Percentiles rank a stretch among this genome's conserved stretches.
Evolutionary conservation across 2,329 filamentous ascomycete genomes (phyloP).

Genomic region (Tolypocladium ophioglossoides): DNA sequence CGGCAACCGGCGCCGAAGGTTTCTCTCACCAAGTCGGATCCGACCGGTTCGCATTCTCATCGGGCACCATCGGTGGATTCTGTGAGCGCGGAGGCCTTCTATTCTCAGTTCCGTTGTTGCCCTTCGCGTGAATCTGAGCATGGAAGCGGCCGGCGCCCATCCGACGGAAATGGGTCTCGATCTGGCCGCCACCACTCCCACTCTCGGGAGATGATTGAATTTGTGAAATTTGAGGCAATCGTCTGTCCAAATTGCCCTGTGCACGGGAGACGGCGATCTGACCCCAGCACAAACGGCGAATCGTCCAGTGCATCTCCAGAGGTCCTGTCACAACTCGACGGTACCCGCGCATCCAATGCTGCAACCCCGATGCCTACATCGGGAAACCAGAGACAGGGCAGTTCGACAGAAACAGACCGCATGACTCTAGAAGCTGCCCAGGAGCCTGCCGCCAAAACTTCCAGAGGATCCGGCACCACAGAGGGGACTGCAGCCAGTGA

Average conservation of each 20-base stretch:
- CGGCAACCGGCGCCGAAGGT: neutral
- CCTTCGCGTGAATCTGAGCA: neutral
- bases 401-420: neutral
- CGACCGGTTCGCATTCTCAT: neutral
- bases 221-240: conserved; percentile 10
- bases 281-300: neutral
- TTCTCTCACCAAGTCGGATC: neutral
- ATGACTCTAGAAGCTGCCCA: neutral
- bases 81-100: neutral
- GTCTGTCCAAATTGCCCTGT: conserved; percentile 8
- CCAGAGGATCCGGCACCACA: neutral
- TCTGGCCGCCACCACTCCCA: neutral
- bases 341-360: neutral
- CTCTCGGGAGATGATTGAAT: neutral
- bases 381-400: neutral
- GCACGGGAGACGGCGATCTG: conserved; percentile 5
- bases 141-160: neutral
- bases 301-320: neutral
- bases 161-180: neutral
- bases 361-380: neutral
- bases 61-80: conserved; percentile 5
- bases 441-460: neutral
- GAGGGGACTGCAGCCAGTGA: neutral
- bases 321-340: neutral
- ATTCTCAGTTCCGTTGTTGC: neutral